Conservation (phyloP, 2,329 filamentous ascomycete genomes). For the Exophiala mesophila region DNA sequence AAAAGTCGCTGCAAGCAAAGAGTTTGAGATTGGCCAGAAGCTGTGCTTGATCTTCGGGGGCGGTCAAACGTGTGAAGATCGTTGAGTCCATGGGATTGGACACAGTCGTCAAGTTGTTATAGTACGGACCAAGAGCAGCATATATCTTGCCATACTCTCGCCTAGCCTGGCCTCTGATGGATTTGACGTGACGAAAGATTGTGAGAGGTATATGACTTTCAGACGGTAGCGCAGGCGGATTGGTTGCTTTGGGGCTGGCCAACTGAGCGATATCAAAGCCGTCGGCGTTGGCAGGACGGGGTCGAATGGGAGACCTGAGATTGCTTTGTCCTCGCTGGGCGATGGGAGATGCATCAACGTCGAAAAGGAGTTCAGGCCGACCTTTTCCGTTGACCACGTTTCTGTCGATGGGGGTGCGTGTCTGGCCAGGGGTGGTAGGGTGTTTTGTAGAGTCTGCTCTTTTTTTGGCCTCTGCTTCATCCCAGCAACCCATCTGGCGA, state of each 20-base stretch:
- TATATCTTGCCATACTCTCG: slow-evolving; percentile 90
- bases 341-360: slow-evolving; percentile 15
- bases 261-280: slow-evolving; percentile 77
- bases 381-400: slow-evolving; percentile 26
- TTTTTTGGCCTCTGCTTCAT: slow-evolving; percentile 77
- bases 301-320: slow-evolving; percentile 15
- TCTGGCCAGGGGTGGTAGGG: slow-evolving; percentile 12
- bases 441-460: slow-evolving; percentile 15
- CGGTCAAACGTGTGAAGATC: slow-evolving; percentile 78
- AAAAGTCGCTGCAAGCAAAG: slow-evolving; percentile 77
- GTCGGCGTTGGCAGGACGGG: slow-evolving; percentile 47
- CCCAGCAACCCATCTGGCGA: slow-evolving; percentile 85
- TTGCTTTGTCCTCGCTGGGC: slow-evolving; percentile 10
- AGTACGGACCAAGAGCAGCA: slow-evolving; percentile 81
- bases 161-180: slow-evolving; percentile 76
- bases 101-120: slow-evolving; percentile 70
- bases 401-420: slow-evolving; percentile 20
- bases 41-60: slow-evolving; percentile 84
- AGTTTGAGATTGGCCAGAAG: slow-evolving; percentile 76
- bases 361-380: slow-evolving; percentile 24
- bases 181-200: slow-evolving; percentile 66
- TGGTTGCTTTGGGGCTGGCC: slow-evolving; percentile 34
- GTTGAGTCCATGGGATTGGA: slow-evolving; percentile 63
- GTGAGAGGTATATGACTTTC: slow-evolving; percentile 63
- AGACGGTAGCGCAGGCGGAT: slow-evolving; percentile 33